Conservation (phyloP, 805 yeast species). For the Schizosaccharomyces japonicus region DNA sequence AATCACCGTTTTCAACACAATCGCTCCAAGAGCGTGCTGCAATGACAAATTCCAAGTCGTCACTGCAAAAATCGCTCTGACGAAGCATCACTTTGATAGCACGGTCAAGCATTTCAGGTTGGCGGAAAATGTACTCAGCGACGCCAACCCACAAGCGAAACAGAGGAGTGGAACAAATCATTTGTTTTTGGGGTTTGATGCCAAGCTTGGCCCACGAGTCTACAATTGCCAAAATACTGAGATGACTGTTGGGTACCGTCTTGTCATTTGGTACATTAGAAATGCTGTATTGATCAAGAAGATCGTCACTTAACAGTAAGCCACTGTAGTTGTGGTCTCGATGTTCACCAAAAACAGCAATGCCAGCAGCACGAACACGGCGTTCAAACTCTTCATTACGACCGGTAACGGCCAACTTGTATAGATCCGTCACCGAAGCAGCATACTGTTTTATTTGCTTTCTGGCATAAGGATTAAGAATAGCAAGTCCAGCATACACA, state of each 20-base stretch:
- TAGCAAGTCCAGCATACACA: slow-evolving; percentile 91
- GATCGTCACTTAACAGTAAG: slow-evolving; percentile 48
- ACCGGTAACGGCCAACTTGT: slow-evolving; percentile 57
- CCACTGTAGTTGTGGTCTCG: slow-evolving; percentile 23
- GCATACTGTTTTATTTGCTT: slow-evolving; percentile 77
- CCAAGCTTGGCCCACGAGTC: slow-evolving; percentile 77
- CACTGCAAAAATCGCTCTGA: slow-evolving; percentile 51
- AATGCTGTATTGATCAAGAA: slow-evolving; percentile 59
- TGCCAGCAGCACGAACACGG: slow-evolving; percentile 42
- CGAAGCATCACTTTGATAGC: slow-evolving; percentile 48
- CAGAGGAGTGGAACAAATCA: slow-evolving; percentile 83
- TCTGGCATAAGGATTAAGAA: slow-evolving; percentile 86
- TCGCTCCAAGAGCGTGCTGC: slow-evolving; percentile 84
- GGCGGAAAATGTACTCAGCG: slow-evolving; percentile 69
- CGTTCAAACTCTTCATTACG: slow-evolving; percentile 31
- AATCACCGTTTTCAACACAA: slow-evolving; percentile 53
- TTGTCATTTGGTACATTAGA: slow-evolving; percentile 41
- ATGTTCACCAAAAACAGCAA: slow-evolving; percentile 45
- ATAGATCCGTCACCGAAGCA: slow-evolving; percentile 56
- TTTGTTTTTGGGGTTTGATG: slow-evolving; percentile 86
- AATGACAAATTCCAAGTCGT: slow-evolving; percentile 75
- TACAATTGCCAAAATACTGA: slow-evolving; percentile 70
- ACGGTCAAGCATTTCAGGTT: slow-evolving; percentile 59
- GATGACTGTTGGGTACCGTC: slow-evolving; percentile 62
- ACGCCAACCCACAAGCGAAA: slow-evolving; percentile 87